A percentile compares a stretch with the other conserved stretches of the same genome.
Evolutionary conservation across 768 basidiomycete species (phyloP).

Genomic region (Mrakia gelida): DNA sequence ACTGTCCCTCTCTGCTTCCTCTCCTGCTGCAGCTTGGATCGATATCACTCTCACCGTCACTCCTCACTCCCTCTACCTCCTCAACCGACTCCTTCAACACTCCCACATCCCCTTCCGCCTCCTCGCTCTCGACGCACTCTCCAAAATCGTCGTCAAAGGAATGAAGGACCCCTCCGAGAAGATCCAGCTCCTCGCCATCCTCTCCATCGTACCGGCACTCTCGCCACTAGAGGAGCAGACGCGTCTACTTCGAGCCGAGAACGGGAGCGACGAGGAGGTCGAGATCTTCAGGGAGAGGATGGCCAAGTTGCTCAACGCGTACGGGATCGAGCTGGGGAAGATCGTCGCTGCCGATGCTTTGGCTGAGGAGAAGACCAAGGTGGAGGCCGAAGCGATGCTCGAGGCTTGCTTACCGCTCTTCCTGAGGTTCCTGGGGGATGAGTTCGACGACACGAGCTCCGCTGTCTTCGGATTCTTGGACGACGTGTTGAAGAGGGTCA

Average conservation of each 20-base stretch:
- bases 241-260: constrained; percentile 56
- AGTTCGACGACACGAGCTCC: constrained; percentile 80
- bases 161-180: constrained; percentile 87
- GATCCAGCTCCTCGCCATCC: constrained; percentile 78
- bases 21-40: constrained; percentile 73
- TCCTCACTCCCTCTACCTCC: constrained; percentile 73
- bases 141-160: constrained; percentile 84
- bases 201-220: constrained; percentile 77
- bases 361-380: constrained; percentile 48
- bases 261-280: constrained; percentile 77
- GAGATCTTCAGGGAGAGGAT: constrained; percentile 84
- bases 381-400: constrained; percentile 63
- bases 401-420: constrained; percentile 70
- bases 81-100: constrained; percentile 78
- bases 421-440: constrained; percentile 82
- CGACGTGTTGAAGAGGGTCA: constrained; percentile 65
- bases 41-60: constrained; percentile 96
- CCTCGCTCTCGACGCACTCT: constrained; percentile 72
- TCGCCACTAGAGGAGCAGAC: constrained; percentile 68
- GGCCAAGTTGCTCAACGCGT: constrained; percentile 72
- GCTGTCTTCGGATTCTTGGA: constrained; percentile 79
- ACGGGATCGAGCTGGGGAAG: constrained; percentile 77
- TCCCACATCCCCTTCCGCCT: constrained; percentile 65
- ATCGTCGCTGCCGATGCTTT: constrained; percentile 57
- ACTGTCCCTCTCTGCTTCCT: not conserved